Evolutionary conservation across 2,329 filamentous ascomycete genomes (phyloP).

Genomic region (Fusarium bulbicola): DNA sequence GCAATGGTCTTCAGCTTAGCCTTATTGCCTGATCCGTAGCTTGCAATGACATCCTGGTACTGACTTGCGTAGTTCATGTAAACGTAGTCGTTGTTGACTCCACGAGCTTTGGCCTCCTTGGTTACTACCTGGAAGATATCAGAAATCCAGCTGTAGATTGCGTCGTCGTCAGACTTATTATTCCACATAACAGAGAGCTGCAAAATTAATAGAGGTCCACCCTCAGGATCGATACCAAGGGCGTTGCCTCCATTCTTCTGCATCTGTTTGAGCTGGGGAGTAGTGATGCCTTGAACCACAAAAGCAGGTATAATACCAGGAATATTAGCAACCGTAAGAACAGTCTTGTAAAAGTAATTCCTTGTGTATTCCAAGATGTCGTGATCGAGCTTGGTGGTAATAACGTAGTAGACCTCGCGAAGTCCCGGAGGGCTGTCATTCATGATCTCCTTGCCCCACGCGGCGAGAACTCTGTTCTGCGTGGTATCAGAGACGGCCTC

Average conservation of each 20-base stretch:
- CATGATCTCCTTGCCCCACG: slow-evolving; percentile 3
- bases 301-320: slow-evolving; percentile 41
- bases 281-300: slow-evolving; percentile 54
- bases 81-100: not conserved
- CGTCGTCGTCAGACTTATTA: slow-evolving; percentile 46
- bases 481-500: slow-evolving; percentile 23
- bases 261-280: slow-evolving; percentile 47
- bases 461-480: not conserved
- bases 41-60: slow-evolving; percentile 8
- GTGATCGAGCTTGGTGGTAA: slow-evolving; percentile 15
- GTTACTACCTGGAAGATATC: not conserved
- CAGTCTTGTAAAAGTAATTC: slow-evolving; percentile 32
- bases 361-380: not conserved
- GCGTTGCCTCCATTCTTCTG: slow-evolving; percentile 47
- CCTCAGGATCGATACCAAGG: slow-evolving; percentile 39
- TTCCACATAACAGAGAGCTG: slow-evolving; percentile 3
- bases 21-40: slow-evolving; percentile 6
- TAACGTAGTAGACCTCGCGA: slow-evolving; percentile 13
- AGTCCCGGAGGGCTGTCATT: slow-evolving; percentile 1
- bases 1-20: slow-evolving; percentile 5
- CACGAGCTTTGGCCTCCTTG: not conserved
- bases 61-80: slow-evolving; percentile 27
- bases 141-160: slow-evolving; percentile 31
- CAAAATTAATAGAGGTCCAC: slow-evolving; percentile 38
- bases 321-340: slow-evolving; percentile 32